Evolutionary conservation across 129 eudicot species (phyloP).

Genomic region (Flaveria sonorensis): DNA sequence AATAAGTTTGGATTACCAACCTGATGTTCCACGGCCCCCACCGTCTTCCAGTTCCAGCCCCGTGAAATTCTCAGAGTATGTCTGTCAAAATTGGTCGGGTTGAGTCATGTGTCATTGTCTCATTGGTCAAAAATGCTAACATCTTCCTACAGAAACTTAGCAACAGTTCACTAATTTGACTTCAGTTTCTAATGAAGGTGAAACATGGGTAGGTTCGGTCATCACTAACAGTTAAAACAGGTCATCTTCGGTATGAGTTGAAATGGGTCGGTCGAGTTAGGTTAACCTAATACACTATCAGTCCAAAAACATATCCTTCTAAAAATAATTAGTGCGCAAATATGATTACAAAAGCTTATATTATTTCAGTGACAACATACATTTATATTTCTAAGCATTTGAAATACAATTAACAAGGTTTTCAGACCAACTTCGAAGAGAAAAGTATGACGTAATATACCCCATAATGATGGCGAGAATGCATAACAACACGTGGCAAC

Average conservation of each 20-base stretch:
- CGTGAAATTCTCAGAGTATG: constrained; percentile 91
- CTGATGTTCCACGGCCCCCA: constrained; percentile 99
- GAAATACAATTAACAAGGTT: not conserved
- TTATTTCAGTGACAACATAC: not conserved
- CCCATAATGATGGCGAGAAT: constrained; percentile 95
- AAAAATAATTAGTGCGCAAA: too few species aligned
- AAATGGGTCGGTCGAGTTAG: not conserved
- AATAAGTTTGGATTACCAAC: constrained; percentile 31
- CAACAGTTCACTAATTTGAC: not conserved
- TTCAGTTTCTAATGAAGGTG: not conserved
- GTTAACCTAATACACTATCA: not conserved
- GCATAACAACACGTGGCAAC: constrained; percentile 98
- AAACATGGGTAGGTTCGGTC: not conserved
- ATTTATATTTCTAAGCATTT: not conserved
- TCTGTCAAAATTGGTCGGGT: constrained; percentile 42
- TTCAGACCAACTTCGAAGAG: not conserved
- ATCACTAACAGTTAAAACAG: not conserved
- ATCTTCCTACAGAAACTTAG: constrained; percentile 42
- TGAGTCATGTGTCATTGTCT: not conserved
- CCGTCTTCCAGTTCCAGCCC: constrained; percentile 99
- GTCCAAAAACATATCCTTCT: too few species aligned
- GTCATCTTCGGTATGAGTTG: not conserved
- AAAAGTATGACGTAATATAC: constrained; percentile 38
- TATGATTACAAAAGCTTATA: not conserved
- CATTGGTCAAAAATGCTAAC: not conserved